Conservation (phyloP, 106 monocot genomes). For the Ottelia alismoides region DNA sequence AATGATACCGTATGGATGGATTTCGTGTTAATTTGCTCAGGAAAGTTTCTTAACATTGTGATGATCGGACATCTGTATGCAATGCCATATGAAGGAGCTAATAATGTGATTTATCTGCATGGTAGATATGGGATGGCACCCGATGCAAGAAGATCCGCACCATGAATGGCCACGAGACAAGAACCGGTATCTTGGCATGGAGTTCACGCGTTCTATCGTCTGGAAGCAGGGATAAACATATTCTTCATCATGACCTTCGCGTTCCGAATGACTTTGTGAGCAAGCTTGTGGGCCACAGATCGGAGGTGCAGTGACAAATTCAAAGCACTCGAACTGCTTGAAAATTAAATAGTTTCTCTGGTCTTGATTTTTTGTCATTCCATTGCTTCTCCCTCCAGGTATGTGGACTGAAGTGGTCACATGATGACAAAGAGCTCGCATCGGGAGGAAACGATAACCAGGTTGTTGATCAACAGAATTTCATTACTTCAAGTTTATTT, state of each 20-base stretch:
- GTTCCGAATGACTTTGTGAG: constrained; percentile 52
- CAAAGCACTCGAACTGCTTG: no score
- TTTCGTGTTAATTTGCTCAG: no score
- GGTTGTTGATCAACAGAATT: no score
- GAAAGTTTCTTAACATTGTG: no score
- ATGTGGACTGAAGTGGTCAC: constrained; percentile 95
- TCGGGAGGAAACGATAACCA: constrained; percentile 98
- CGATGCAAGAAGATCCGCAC: constrained; percentile 63
- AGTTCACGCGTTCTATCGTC: constrained; percentile 79
- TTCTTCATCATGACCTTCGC: constrained; percentile 88
- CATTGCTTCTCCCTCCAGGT: no score
- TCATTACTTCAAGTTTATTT: no score
- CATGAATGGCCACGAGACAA: constrained; percentile 77
- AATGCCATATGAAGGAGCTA: no score
- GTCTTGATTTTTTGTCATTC: no score
- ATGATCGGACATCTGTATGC: no score
- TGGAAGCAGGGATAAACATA: constrained; percentile 88
- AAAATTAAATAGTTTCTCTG: no score
- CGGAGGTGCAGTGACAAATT: constrained; percentile 86
- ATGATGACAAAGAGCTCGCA: constrained; percentile 88
- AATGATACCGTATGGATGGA: no score
- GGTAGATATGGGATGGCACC: constrained; percentile 83
- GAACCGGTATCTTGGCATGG: constrained; percentile 93
- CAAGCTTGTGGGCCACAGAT: constrained; percentile 77
- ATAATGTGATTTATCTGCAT: no score